Conservation (phyloP, 75 land plant species). For the Larix kaempferi region DNA sequence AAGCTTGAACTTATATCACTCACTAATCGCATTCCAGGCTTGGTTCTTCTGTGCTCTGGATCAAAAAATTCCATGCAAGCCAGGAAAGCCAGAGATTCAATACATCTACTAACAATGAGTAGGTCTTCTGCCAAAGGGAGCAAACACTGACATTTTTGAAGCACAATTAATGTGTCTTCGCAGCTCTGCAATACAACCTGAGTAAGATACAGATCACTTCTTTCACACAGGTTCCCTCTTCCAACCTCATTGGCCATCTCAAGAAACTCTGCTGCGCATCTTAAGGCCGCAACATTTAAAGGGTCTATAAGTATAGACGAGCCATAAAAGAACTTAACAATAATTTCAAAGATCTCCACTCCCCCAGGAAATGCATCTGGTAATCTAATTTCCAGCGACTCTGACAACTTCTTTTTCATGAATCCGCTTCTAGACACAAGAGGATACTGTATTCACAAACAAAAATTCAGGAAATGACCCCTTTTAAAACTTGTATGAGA, state of each 20-base stretch:
- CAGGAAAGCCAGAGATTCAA: constrained; percentile 90
- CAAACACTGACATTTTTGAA: constrained; percentile 56
- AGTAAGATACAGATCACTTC: constrained; percentile 66
- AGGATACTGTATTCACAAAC: constrained; percentile 45
- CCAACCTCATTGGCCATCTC: constrained; percentile 73
- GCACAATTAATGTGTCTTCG: constrained; percentile 76
- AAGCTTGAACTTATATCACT: constrained; percentile 30
- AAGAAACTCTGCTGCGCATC: constrained; percentile 82
- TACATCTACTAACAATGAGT: constrained; percentile 70
- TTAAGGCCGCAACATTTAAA: constrained; percentile 61
- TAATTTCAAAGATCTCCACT: constrained; percentile 58
- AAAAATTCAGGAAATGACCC: neutral
- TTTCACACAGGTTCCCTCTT: constrained; percentile 56
- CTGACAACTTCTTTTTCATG: constrained; percentile 37
- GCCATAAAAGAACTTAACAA: constrained; percentile 64
- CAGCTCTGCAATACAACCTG: constrained; percentile 84
- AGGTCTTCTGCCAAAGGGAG: constrained; percentile 75
- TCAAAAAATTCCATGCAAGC: constrained; percentile 91
- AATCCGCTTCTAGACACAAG: constrained; percentile 68
- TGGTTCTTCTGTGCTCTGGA: constrained; percentile 49
- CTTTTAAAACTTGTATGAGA: no score
- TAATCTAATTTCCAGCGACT: constrained; percentile 40
- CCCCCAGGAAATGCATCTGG: constrained; percentile 73
- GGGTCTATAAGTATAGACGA: constrained; percentile 55
- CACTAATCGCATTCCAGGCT: constrained; percentile 29